Base-by-base conservation (phyloP, 2,329 filamentous ascomycete species). In the Colletotrichum chlorophyti region DNA sequence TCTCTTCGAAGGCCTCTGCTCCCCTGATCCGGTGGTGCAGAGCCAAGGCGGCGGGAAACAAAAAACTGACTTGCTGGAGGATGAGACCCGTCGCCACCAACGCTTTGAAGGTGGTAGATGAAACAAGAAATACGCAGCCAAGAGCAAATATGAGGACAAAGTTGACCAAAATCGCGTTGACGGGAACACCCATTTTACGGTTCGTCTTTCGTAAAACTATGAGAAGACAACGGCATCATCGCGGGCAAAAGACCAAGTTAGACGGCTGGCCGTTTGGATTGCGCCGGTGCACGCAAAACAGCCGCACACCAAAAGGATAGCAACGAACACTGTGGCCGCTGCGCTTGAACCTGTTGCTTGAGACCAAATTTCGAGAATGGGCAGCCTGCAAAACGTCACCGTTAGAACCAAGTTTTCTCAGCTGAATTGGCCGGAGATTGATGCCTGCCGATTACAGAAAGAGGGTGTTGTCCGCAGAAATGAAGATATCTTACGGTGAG, bases 161-260 rank as follows among this genome's bases (percentile, higher is more conserved):
- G 10, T 51, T 58, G 14, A 49, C 31, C 3, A 61, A 6, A 2
- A 51, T 41, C 0, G 58, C 58, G 41, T 61, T 61, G 9, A 53
- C 46, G 3, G 58, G 58, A 0, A 58, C 58, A 10, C 48, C 34
- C 7, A 58, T 19, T 3, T 21, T 26, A 0, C 47, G 53, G 19
- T 35, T 45, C 1, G 43, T 21, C 4, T 40, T 43, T 3, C 32
- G 19, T 1, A 61, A 42, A 61, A 45, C 2, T 23, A 14, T 2
- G 46, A 52, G 6, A 47, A 61, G 8, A 43, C 12, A 17, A 58
- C 35, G 3, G 54, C 58, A 21, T 58, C 34, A 10, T 61, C 53
- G 6, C 58, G 53, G 11, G 58, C 46, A 10, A 61, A 61, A 6
- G 58, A 52, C 58, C 58, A 61, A 1, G 40, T 52, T 5, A 61